Base-by-base conservation (phyloP, 73 alveolate species). In the Effrenium voratum region DNA sequence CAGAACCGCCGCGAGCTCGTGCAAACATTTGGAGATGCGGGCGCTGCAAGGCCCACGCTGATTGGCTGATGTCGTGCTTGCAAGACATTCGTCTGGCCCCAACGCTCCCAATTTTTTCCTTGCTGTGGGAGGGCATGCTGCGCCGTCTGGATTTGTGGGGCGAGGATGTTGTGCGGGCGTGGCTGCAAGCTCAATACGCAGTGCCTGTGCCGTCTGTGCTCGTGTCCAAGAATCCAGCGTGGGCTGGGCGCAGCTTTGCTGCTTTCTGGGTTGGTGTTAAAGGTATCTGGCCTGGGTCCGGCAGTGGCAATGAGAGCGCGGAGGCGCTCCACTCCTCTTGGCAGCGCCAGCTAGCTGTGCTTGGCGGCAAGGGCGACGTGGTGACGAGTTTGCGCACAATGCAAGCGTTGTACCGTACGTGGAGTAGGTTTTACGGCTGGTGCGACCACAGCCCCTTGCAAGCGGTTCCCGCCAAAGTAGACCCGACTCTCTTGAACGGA, bases 281-380 rank as follows among this genome's bases (percentile, higher is more conserved):
- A n/a, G 81, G 81, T 10, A 24, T 70, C 12, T 24, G 26, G 15
- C 81, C 81, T 5, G 81, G 81, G n/a, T 32, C 81, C 24, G 81
- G 47, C 26, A 32, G 81, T 24, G 81, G 81, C 45, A 70, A 47
- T n/a, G 81, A 70, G 81, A 44, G 47, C 5, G 44, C 81, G 2
- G 81, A 70, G 81, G 81, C 81, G 2, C 47, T 70, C 45, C 81
- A 70, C n/a, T n/a, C n/a, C n/a, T n/a, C n/a, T n/a, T n/a, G n/a
- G n/a, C n/a, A n/a, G n/a, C n/a, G n/a, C n/a, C n/a, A n/a, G n/a
- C n/a, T n/a, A n/a, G n/a, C n/a, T n/a, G n/a, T n/a, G n/a, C n/a
- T n/a, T n/a, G n/a, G n/a, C n/a, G n/a, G n/a, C n/a, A n/a, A n/a
- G n/a, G n/a, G n/a, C n/a, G n/a, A n/a, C n/a, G n/a, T n/a, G n/a